Evolutionary conservation across 140 eudicot species (phyloP).

Genomic region (Cichorium intybus): DNA sequence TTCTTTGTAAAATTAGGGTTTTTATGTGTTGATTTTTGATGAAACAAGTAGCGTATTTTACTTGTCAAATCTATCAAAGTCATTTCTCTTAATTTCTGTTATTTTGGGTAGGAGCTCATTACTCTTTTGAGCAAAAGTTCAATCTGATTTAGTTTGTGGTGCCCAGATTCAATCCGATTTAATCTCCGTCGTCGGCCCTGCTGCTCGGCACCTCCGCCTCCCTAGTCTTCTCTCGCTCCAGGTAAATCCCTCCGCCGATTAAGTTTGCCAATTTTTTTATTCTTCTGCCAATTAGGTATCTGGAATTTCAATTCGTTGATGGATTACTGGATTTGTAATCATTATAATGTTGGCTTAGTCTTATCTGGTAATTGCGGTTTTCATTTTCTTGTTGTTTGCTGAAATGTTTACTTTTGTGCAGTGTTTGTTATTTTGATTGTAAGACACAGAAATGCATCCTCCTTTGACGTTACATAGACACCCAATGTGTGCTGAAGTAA

Average conservation of each 20-base stretch:
- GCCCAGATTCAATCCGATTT: not conserved
- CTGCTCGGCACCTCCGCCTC: too few species aligned
- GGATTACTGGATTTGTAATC: not conserved
- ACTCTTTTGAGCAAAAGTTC: not conserved
- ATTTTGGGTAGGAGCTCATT: too few species aligned
- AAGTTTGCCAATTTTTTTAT: too few species aligned
- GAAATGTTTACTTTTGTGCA: conserved; percentile 22
- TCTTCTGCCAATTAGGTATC: too few species aligned
- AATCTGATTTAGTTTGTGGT: not conserved
- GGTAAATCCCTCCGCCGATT: too few species aligned
- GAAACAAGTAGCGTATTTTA: not conserved
- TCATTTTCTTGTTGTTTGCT: not conserved
- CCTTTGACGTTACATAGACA: conserved; percentile 76
- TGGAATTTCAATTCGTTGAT: too few species aligned
- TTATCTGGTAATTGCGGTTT: not conserved
- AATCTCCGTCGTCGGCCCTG: too few species aligned
- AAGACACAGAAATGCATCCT: conserved; percentile 56
- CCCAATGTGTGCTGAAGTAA: conserved; percentile 87
- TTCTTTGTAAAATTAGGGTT: conserved; percentile 2
- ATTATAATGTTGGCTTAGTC: not conserved
- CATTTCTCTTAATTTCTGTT: too few species aligned
- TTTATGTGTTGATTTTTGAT: not conserved
- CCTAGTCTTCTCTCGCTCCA: too few species aligned
- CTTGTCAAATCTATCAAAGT: too few species aligned
- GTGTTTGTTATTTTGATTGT: conserved; percentile 9